Base-by-base conservation (phyloP, 108 stramenopile species). In the Cyclotella choctawhatcheeana region DNA sequence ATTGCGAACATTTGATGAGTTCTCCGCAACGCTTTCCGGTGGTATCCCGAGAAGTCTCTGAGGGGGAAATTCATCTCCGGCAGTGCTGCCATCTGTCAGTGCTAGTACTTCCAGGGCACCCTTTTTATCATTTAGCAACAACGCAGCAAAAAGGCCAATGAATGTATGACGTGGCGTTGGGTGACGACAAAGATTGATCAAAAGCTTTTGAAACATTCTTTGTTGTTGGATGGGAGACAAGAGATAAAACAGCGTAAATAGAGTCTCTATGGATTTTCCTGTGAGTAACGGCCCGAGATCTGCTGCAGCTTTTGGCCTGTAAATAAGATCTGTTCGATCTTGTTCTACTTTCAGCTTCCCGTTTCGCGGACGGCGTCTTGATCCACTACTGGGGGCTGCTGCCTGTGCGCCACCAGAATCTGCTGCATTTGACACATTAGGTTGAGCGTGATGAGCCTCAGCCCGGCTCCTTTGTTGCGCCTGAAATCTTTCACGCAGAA, bases 401-500 rank as follows among this genome's bases (percentile, higher is more conserved):
- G 50, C 45, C 24, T 31, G 27, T 31, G 47, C 58, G 5, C 35
- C 55, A 43, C 33, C 70, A 8, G 40, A 34, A 4, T n/a, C 55
- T 14, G 35, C 55, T n/a, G 58, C 73, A 34, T 60, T 44, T 18
- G 62, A 58, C 21, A 56, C 85, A 61, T 71, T 58, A 18, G 64
- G 20, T 44, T 63, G 50, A 24, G 70, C 67, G 27, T 53, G 55
- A 10, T 6, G n/a, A 45, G 44, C 22, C 33, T 71, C 80, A 8
- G 44, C 48, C 44, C 81, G 52, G 17, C 79, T 69, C 58, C 78
- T 81, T 29, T 82, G 78, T 29, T 62, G 64, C 3, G 79, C 53
- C 35, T 81, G 77, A 17, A 92, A 91, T 33, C 97, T 74, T 59
- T 98, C 97, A 8, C 97, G 84, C 26, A 97, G 60, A 35, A 93